Conservation (phyloP, 208 protist species). For the Histomonas meleagridis region DNA sequence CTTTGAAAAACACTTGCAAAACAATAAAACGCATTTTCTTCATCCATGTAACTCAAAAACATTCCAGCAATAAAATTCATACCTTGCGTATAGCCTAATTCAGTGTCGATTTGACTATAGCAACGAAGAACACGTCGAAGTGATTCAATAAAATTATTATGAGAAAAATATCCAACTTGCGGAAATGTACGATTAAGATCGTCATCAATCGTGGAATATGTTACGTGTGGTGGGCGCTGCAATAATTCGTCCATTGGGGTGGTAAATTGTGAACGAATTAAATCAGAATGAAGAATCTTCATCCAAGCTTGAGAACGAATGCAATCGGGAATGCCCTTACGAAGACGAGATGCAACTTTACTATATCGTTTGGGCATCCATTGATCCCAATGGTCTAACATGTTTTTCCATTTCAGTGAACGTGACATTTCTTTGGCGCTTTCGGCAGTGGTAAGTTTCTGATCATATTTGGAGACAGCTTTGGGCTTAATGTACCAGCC, state of each 20-base stretch:
- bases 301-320: not conserved
- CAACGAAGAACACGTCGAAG: not conserved
- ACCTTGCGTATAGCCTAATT: conserved; percentile 16
- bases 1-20: not conserved
- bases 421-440: not conserved
- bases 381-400: not conserved
- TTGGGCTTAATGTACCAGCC: not conserved
- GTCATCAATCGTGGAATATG: not conserved
- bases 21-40: conserved; percentile 7
- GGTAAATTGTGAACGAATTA: too few species aligned
- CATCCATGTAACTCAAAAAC: not conserved
- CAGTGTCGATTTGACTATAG: not conserved
- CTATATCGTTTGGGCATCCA: not conserved
- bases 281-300: not conserved
- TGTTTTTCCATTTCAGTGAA: not conserved
- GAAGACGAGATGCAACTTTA: not conserved
- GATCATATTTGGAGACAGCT: not conserved
- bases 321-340: not conserved
- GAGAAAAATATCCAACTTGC: not conserved
- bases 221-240: not conserved
- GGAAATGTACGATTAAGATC: conserved; percentile 16
- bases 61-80: conserved; percentile 19
- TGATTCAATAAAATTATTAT: not conserved
- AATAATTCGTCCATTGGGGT: not conserved
- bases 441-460: not conserved